Conservation (phyloP, 441 rosid species). For the Bruguiera hainesii region DNA sequence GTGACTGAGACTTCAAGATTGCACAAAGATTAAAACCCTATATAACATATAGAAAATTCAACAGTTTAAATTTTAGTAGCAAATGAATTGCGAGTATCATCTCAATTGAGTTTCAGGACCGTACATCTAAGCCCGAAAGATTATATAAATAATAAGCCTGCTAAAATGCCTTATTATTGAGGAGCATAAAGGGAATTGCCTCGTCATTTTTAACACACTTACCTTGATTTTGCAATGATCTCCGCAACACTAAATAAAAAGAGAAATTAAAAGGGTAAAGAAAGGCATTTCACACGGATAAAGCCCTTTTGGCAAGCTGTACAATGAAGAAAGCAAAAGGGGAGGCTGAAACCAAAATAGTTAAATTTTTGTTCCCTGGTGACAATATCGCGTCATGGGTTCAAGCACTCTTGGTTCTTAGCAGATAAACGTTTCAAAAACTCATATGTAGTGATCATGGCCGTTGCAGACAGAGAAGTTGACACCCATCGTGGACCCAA, state of each 20-base stretch:
- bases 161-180: neutral
- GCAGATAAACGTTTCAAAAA: conserved; percentile 77
- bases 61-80: no score
- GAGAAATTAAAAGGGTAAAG: neutral
- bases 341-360: neutral
- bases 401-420: conserved; percentile 45
- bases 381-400: conserved; percentile 11
- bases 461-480: conserved; percentile 89
- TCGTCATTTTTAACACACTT: conserved; percentile 22
- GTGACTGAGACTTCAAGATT: neutral
- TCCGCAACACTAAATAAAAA: conserved; percentile 2
- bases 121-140: no score
- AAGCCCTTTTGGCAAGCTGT: conserved; percentile 14
- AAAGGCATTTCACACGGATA: conserved; percentile 20
- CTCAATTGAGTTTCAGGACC: no score
- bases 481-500: conserved; percentile 91
- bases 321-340: neutral
- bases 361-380: neutral
- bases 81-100: no score
- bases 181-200: neutral
- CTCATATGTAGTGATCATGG: conserved; percentile 94
- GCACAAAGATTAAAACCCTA: no score
- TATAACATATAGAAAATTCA: no score
- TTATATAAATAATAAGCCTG: neutral
- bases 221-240: conserved; percentile 19